These are phyloP conservation scores for Psidium guajava DNA, from an alignment of 345 rosid species.

Conservation along the genomic window DNA sequence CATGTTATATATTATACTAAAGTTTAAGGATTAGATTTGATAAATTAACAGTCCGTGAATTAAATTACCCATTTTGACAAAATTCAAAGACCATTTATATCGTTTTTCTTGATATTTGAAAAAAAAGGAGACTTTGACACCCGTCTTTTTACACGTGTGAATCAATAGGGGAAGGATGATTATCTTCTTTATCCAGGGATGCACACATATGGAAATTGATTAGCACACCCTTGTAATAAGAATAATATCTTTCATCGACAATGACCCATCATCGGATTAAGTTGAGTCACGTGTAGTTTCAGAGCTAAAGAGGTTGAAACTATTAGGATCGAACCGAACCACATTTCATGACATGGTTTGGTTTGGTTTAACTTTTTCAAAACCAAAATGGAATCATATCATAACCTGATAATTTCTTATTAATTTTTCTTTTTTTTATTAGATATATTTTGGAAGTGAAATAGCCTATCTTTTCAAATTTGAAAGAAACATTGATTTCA, in stretches of 20 bases:
- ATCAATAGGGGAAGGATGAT: not conserved
- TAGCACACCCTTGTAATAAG: not conserved
- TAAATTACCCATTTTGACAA: fast-evolving
- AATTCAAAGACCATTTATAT: no score
- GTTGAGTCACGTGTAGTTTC: not conserved
- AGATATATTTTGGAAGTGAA: not conserved
- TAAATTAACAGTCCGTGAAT: no score
- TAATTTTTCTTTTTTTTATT: not conserved
- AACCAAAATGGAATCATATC: not conserved
- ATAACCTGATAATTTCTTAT: not conserved
- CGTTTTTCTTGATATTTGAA: no score
- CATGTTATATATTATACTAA: no score
- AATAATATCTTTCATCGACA: not conserved
- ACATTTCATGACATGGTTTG: not conserved
- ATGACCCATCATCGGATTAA: not conserved
- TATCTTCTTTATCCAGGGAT: not conserved
- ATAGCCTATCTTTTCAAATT: not conserved
- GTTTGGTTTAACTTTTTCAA: not conserved
- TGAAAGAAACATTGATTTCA: not conserved
- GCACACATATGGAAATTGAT: not conserved
- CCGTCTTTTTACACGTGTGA: not conserved
- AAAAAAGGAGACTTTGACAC: no score
- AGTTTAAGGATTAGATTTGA: no score
- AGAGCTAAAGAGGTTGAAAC: not conserved
- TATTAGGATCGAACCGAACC: not conserved